These are phyloP conservation scores for Trichomonas vaginalis DNA, from an alignment of 208 protist genomes.

Conservation along the genomic window DNA sequence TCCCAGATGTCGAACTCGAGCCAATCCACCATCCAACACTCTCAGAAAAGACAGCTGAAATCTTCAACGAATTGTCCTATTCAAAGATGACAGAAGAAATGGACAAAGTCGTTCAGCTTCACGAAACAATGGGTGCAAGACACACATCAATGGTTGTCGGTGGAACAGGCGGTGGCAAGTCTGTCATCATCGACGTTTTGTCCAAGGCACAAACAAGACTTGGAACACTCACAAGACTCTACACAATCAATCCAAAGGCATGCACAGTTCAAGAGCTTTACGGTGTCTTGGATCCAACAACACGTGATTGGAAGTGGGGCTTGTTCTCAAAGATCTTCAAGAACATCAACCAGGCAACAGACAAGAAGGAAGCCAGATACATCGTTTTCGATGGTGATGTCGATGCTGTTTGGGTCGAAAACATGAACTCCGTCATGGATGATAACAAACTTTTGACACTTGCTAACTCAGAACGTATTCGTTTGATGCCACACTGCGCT, in stretches of 20 bases:
- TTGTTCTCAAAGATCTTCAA: conserved; percentile 66
- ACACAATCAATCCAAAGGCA: conserved; percentile 91
- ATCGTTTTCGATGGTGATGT: conserved; percentile 97
- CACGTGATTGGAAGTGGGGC: conserved; percentile 92
- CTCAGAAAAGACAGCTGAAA: conserved; percentile 63
- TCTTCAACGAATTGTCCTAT: conserved; percentile 23
- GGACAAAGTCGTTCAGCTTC: conserved; percentile 93
- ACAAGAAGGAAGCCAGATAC: conserved; percentile 53
- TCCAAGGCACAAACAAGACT: conserved; percentile 68
- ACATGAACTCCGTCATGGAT: conserved; percentile 99
- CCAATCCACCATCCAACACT: conserved; percentile 74
- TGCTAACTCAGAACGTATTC: conserved; percentile 90
- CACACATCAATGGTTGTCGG: conserved; percentile 96
- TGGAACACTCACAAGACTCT: conserved; percentile 66
- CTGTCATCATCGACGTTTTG: conserved; percentile 78
- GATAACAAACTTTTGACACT: conserved; percentile 96
- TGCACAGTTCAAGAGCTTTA: conserved; percentile 81
- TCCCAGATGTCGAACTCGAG: conserved; percentile 77
- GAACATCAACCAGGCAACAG: neutral
- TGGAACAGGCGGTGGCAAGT: conserved; percentile 85
- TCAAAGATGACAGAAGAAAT: conserved; percentile 56
- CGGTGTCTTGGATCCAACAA: conserved; percentile 87
- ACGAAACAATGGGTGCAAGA: conserved; percentile 92
- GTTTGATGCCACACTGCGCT: conserved; percentile 65
- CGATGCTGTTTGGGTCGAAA: conserved; percentile 95